Evolutionary conservation across 495 filamentous ascomycete species (phyloP), one percentile per base, ranked within the genome.

Genomic region (Lophium mytilinum): DNA sequence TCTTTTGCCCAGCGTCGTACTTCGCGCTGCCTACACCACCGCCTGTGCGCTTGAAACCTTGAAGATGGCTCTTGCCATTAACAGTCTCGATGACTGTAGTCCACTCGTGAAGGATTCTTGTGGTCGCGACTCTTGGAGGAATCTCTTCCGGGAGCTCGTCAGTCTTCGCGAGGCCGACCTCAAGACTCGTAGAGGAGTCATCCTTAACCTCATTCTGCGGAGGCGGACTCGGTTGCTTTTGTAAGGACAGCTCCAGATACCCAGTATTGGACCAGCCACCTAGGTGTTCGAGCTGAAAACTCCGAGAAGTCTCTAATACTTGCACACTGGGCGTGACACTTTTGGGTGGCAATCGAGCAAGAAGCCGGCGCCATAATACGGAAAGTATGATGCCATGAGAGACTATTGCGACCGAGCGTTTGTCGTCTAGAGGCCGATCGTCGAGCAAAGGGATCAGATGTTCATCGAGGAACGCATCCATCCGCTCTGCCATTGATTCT

Each of bases 351-450:
- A 85, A 79, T 30, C 74, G 73, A 4, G 68, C 68, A 17, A 89
- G 64, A 37, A 94, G 69, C 34, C 77, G 75, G 51, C 75, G 75
- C 78, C 88, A 83, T 0, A 95, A 66, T 18, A 80, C 72, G 18
- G 78, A 79, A 0, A 95, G 78, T 19, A 94, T 83, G 33, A 92
- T 82, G 39, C 90, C 90, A 66, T 95, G 90, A 11, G 88, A 83
- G 14, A 92, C 86, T 21, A 92, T 71, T 18, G 81, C 84, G 10
- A 92, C 68, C 15, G 58, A 52, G 1, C 72, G 65, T n/a, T 67
- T 24, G 10, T 53, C 43, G 4, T 51, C 50, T 10, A 59, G 54
- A 18, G 65, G 36, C 0, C 68, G 58, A 10, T 66, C 63, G 18
- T 74, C 65, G 11, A 90, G 37, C 18, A 85, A 53, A 18, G 84